Percentiles rank a stretch among this genome's conserved stretches.
Evolutionary conservation across 78 protist species (phyloP).

Genomic region (Anaeramoeba flamelloides): DNA sequence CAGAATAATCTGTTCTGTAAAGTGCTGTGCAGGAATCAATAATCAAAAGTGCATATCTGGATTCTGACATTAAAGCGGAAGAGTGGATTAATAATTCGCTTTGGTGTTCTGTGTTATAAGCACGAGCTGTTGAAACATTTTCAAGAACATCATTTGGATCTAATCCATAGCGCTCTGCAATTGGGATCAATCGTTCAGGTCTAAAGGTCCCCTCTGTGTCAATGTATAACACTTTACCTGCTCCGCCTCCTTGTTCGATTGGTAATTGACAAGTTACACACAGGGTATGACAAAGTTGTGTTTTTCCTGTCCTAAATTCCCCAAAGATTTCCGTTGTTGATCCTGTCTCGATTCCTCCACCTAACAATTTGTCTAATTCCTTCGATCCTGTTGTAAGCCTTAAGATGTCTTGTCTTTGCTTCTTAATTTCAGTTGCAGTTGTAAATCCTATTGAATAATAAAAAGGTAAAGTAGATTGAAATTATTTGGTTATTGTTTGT

Average conservation of each 20-base stretch:
- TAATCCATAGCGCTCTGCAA: conserved; percentile 66
- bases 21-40: conserved; percentile 92
- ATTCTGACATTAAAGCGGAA: neutral
- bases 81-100: conserved; percentile 38
- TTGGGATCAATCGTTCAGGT: conserved; percentile 79
- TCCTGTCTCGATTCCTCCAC: conserved; percentile 96
- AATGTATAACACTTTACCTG: conserved; percentile 92
- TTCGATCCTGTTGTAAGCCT: conserved; percentile 78
- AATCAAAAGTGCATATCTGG: conserved; percentile 62
- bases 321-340: conserved; percentile 96
- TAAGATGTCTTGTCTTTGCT: conserved; percentile 44
- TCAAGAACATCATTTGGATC: conserved; percentile 77
- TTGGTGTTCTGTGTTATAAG: conserved; percentile 94
- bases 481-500: too few relatives aligned
- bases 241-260: conserved; percentile 80
- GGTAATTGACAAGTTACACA: conserved; percentile 86
- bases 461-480: too few relatives aligned
- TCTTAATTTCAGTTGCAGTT: conserved; percentile 74
- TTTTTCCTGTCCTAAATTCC: conserved; percentile 95
- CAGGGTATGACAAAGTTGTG: conserved; percentile 95
- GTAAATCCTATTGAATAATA: conserved; percentile 81
- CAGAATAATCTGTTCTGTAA: conserved; percentile 64
- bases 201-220: conserved; percentile 99
- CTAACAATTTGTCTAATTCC: conserved; percentile 61
- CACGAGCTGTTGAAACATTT: conserved; percentile 91